phyloP scores from a whole-genome alignment of 192 early-diverging fungal species.

The Geranomyces variabilis region DNA sequence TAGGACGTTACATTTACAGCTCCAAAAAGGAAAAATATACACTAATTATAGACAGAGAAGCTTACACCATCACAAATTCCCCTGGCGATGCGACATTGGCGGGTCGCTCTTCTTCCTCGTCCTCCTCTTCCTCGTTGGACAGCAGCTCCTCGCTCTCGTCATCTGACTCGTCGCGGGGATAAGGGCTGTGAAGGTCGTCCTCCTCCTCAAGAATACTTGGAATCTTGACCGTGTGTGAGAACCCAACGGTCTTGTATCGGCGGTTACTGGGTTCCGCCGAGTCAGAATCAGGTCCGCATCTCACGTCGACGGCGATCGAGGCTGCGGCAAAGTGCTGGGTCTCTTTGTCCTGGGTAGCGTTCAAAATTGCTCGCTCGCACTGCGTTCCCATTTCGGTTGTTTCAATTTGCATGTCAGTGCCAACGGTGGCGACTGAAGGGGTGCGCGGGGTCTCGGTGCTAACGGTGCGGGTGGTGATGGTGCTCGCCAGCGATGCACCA shows the following conservation, averaged over 20 bases:
- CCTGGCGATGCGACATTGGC: neutral
- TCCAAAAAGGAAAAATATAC: neutral
- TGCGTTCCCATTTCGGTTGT: neutral
- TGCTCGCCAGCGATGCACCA: neutral
- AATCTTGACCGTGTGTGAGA: slow-evolving; percentile 6
- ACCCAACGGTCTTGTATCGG: slow-evolving; percentile 20
- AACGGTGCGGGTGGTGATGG: neutral
- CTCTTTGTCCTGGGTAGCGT: neutral
- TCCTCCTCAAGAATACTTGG: slow-evolving; percentile 18
- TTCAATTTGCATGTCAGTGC: neutral
- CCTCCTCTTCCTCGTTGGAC: slow-evolving; percentile 5
- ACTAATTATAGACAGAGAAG: no score
- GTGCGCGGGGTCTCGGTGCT: neutral
- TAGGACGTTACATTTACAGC: no score
- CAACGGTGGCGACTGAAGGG: neutral
- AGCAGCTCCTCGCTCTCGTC: slow-evolving; percentile 19
- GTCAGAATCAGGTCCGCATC: neutral
- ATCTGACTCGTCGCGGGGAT: slow-evolving; percentile 13
- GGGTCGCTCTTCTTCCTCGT: neutral
- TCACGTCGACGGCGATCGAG: neutral
- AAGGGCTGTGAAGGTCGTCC: slow-evolving; percentile 12
- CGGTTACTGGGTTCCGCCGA: neutral
- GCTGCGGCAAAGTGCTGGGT: slow-evolving; percentile 1
- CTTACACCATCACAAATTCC: slow-evolving; percentile 16
- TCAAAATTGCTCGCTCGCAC: neutral